Conservation (phyloP, 1,284 basidiomycete genomes). For the Tylopilus sp. region DNA sequence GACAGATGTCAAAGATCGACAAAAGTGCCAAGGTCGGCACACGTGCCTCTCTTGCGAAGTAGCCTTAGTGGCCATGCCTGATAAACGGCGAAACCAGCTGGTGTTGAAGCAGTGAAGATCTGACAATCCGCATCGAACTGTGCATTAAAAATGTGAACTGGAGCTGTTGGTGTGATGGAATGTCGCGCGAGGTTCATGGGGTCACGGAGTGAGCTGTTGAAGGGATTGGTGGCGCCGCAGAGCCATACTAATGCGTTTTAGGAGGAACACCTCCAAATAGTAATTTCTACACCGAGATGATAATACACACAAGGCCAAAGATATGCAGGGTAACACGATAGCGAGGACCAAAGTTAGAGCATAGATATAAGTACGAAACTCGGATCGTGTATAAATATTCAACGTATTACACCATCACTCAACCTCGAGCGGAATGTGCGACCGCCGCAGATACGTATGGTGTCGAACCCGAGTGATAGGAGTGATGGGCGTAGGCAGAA, state of each 20-base stretch:
- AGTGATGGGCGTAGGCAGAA: slow-evolving; percentile 40
- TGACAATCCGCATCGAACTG: slow-evolving; percentile 81
- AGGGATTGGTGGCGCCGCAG: slow-evolving; percentile 21
- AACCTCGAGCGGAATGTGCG: slow-evolving; percentile 45
- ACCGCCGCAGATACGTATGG: slow-evolving; percentile 38
- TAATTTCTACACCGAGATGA: slow-evolving; percentile 27
- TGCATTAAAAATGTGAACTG: slow-evolving; percentile 82
- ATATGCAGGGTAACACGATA: slow-evolving; percentile 23
- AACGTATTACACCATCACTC: slow-evolving; percentile 11
- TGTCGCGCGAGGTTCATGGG: slow-evolving; percentile 92
- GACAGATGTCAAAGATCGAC: slow-evolving; percentile 12
- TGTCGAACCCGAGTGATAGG: slow-evolving; percentile 37
- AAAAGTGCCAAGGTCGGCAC: slow-evolving; percentile 9
- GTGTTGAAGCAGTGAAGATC: slow-evolving; percentile 87
- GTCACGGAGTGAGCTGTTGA: slow-evolving; percentile 60
- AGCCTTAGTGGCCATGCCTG: slow-evolving; percentile 82
- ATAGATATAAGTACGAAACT: slow-evolving; percentile 35
- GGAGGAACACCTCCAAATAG: slow-evolving; percentile 23
- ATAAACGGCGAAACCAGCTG: slow-evolving; percentile 91
- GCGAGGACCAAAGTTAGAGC: slow-evolving; percentile 20
- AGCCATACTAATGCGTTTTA: slow-evolving; percentile 27
- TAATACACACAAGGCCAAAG: slow-evolving; percentile 30
- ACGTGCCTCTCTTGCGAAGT: slow-evolving; percentile 82
- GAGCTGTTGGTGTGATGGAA: slow-evolving; percentile 83
- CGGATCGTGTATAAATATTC: slow-evolving; percentile 36